Evolutionary conservation across 495 filamentous ascomycete species (phyloP), one percentile per base, ranked within the genome.

Genomic region (Podospora bellae-mahoneyi): DNA sequence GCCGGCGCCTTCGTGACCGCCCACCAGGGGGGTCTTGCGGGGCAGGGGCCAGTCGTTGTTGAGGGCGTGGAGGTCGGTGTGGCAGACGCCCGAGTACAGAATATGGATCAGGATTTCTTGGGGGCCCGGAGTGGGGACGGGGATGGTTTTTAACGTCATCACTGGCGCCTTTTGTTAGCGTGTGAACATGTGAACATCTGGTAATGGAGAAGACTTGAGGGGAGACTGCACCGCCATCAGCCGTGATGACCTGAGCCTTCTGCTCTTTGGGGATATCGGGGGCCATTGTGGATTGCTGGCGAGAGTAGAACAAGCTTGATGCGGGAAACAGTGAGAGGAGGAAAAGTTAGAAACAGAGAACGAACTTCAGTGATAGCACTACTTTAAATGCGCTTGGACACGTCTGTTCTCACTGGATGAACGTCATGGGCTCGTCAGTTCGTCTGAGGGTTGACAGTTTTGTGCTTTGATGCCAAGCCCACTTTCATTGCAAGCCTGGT

Each of bases 1-100:
- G 73, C 93, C 93, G 53, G 92, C 91, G 65, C 90, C 93, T 79
- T 96, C 93, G 79, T 97, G 93, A n/a, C 93, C 93, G 72, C 93
- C 92, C 28, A 97, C 88, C 9, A 96, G 82, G 18, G 92, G 91
- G 23, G 90, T 81, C 81, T 96, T 96, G 68, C 86, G 86, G 2
- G 81, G 74, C 53, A 95, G 76, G 5, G 93, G 93, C 92, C 93
- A 96, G 79, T 95, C 91, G 68, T 92, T 91, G 62, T 90, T 90
- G 77, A 93, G 80, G 55, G 92, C 92, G 80, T 94, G 90, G 15
- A 92, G 80, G 75, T 92, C 90, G 0, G 93, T 96, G 82, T 96
- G 93, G 83, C 93, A 96, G 69, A 97, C 93, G 74, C 93, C 93
- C 13, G 91, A 89, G 84, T 90, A 97, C 74, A 90, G 90, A 81